Conservation (phyloP, 2,329 filamentous ascomycete genomes). For the Colletotrichum euphorbiae region DNA sequence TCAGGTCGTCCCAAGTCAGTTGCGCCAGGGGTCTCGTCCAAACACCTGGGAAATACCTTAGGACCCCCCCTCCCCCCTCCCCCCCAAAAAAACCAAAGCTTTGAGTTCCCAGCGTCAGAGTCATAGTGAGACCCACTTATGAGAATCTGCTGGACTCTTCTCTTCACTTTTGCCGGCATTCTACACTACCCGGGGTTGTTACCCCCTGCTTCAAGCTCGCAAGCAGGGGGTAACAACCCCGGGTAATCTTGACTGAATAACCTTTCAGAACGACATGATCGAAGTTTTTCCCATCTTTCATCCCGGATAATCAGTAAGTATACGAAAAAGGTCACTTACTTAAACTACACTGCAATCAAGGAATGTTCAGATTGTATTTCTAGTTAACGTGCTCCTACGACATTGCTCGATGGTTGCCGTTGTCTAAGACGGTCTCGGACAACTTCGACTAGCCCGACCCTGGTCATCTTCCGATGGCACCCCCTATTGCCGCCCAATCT, state of each 20-base stretch:
- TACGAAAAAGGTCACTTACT: too few relatives aligned
- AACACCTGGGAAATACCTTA: conserved; percentile 29
- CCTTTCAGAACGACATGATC: not conserved
- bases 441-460: not conserved
- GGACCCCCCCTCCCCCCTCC: too few relatives aligned
- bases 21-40: conserved; percentile 26
- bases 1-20: conserved; percentile 22
- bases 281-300: not conserved
- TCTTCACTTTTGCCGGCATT: not conserved
- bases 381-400: not conserved
- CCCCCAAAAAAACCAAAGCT: not conserved
- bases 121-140: conserved; percentile 31
- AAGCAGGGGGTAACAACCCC: too few relatives aligned
- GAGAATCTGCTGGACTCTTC: conserved; percentile 29
- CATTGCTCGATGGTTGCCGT: not conserved
- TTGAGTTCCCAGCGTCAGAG: conserved; percentile 7
- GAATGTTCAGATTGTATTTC: not conserved
- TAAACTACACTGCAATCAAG: too few relatives aligned
- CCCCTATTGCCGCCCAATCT: too few relatives aligned
- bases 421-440: conserved; percentile 11
- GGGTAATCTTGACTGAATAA: not conserved
- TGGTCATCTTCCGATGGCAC: not conserved
- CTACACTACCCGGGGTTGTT: too few relatives aligned
- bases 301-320: too few relatives aligned
- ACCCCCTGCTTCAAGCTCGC: too few relatives aligned